These are phyloP conservation scores for Biscogniauxia sp. DNA, from an alignment of 2,329 filamentous ascomycete genomes.

Conservation along the genomic window DNA sequence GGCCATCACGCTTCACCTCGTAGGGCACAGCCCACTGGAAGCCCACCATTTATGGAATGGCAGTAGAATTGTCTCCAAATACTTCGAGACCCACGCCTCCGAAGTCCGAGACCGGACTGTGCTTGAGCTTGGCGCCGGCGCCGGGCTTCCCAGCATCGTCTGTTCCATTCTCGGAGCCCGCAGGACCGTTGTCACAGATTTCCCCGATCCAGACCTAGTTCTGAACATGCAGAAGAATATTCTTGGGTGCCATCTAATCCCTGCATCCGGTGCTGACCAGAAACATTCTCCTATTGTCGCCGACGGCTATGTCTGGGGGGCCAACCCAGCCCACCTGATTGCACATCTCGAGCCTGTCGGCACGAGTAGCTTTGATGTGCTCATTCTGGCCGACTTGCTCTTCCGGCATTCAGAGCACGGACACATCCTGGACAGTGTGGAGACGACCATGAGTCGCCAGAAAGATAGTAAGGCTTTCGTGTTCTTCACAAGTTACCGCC, in stretches of 20 bases:
- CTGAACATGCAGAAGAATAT: constrained; percentile 78
- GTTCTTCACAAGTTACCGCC: constrained; percentile 92
- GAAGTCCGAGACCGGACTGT: constrained; percentile 68
- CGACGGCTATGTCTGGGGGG: constrained; percentile 83
- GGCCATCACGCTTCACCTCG: constrained; percentile 68
- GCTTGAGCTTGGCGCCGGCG: constrained; percentile 85
- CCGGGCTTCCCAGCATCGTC: constrained; percentile 78
- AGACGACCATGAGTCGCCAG: constrained; percentile 59
- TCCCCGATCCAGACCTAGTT: constrained; percentile 81
- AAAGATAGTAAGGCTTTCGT: constrained; percentile 67
- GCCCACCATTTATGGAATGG: constrained; percentile 93
- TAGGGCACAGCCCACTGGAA: constrained; percentile 86
- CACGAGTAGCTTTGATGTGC: constrained; percentile 64
- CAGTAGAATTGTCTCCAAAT: constrained; percentile 71
- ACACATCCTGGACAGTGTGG: constrained; percentile 72
- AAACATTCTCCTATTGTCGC: constrained; percentile 47
- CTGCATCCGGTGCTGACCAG: constrained; percentile 17
- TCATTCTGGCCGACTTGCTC: constrained; percentile 84
- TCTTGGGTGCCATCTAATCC: constrained; percentile 47
- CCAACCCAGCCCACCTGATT: constrained; percentile 56
- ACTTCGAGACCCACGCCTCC: constrained; percentile 68
- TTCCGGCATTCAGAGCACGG: constrained; percentile 88
- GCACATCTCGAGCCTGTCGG: constrained; percentile 47
- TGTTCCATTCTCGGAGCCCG: constrained; percentile 70
- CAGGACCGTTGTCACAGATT: constrained; percentile 80